These are phyloP conservation scores for Nigrograna mackinnonii DNA, from an alignment of 2,329 filamentous ascomycete species.

Conservation along the genomic window DNA sequence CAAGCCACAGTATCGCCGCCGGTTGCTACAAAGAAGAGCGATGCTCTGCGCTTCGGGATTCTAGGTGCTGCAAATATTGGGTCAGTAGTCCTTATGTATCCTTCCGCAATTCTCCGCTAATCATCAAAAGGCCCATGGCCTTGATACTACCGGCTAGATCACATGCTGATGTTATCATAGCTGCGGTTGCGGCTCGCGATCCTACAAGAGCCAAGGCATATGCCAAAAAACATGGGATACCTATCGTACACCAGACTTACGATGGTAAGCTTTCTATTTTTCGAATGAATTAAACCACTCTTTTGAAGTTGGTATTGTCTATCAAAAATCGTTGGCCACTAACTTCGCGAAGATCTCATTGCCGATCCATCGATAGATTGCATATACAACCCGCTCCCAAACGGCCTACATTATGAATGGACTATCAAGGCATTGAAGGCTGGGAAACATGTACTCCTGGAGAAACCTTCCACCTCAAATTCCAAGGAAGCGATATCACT, in stretches of 20 bases:
- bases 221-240: conserved; percentile 57
- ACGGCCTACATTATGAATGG: conserved; percentile 48
- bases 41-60: conserved; percentile 33
- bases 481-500: conserved; percentile 46
- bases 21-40: background rate
- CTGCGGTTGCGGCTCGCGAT: conserved; percentile 58
- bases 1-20: background rate
- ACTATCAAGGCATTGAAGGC: conserved; percentile 45
- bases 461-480: conserved; percentile 51
- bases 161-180: conserved; percentile 58
- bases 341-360: conserved; percentile 34
- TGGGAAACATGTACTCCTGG: conserved; percentile 51
- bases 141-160: conserved; percentile 55
- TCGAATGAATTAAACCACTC: background rate
- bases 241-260: conserved; percentile 54
- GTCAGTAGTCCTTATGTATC: conserved; percentile 16
- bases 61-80: conserved; percentile 41
- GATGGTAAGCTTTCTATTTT: conserved; percentile 41
- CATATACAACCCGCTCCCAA: conserved; percentile 52
- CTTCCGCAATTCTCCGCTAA: background rate
- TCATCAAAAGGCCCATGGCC: conserved; percentile 38
- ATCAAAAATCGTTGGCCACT: too few species aligned
- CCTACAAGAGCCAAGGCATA: conserved; percentile 50
- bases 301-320: too few species aligned
- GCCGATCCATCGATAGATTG: conserved; percentile 42